A percentile compares a stretch with the other conserved stretches of the same genome.
phyloP scores from a whole-genome alignment of 495 filamentous ascomycete species.

The Penicillium robsamsonii region DNA sequence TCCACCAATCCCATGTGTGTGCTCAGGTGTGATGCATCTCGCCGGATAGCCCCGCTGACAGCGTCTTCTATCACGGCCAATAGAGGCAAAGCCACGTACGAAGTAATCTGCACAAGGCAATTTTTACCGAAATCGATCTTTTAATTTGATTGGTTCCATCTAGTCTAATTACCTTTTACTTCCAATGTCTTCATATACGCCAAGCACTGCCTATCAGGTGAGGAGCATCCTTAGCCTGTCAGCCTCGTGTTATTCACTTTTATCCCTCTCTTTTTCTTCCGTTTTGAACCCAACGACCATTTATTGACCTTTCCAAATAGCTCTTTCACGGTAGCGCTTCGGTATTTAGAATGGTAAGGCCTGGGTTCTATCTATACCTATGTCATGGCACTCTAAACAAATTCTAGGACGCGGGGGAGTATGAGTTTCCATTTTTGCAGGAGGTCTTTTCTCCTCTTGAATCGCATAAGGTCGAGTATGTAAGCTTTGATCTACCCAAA shows the following conservation, averaged over 20 bases:
- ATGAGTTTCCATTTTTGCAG: conserved; percentile 40
- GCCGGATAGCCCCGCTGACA: conserved; percentile 2
- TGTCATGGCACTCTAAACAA: background rate
- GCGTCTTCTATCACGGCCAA: background rate
- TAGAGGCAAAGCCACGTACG: background rate
- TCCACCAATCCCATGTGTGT: background rate
- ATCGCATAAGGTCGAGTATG: conserved; percentile 36
- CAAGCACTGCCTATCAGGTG: background rate
- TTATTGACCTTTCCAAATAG: background rate
- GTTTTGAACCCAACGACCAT: no score
- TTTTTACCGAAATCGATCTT: conserved; percentile 12
- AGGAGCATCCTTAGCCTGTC: background rate
- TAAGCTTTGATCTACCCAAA: background rate
- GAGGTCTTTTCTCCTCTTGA: conserved; percentile 32
- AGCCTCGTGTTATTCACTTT: conserved; percentile 1
- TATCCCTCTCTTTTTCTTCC: background rate
- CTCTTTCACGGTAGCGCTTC: background rate
- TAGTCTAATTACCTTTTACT: background rate
- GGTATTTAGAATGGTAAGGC: background rate
- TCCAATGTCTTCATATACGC: no score
- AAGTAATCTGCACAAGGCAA: conserved; percentile 10
- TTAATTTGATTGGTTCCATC: conserved; percentile 10
- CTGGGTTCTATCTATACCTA: no score
- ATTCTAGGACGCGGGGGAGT: conserved; percentile 24
- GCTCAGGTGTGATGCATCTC: background rate